These are phyloP conservation scores for Pulveroboletus ravenelii DNA, from an alignment of 768 basidiomycete species.

Conservation along the genomic window DNA sequence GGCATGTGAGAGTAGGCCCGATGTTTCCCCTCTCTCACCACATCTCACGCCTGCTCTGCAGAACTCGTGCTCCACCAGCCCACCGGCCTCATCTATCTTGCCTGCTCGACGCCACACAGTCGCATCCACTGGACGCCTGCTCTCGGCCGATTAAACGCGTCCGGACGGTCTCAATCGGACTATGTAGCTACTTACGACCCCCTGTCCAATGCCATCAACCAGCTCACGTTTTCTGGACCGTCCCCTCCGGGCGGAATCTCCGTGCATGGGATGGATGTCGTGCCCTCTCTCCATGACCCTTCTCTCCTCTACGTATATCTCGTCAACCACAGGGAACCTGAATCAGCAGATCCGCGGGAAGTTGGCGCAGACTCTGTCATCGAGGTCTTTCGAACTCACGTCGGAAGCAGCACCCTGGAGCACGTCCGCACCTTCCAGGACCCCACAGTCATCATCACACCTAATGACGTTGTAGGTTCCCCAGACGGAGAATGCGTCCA, in stretches of 20 bases:
- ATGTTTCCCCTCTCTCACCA: not conserved
- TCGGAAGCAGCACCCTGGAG: conserved; percentile 40
- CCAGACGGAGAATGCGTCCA: conserved; percentile 60
- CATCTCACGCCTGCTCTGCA: conserved; percentile 25
- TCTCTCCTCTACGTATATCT: conserved; percentile 57
- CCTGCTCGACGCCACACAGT: conserved; percentile 50
- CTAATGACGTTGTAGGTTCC: conserved; percentile 69
- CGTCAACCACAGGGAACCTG: conserved; percentile 65
- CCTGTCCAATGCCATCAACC: conserved; percentile 39
- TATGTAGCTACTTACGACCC: conserved; percentile 61
- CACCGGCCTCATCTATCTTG: conserved; percentile 54
- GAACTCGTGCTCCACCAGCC: conserved; percentile 58
- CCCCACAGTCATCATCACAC: conserved; percentile 47
- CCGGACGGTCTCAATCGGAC: conserved; percentile 41
- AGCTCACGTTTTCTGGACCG: conserved; percentile 41
- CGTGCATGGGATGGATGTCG: conserved; percentile 67
- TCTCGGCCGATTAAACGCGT: conserved; percentile 28
- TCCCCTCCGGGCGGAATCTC: conserved; percentile 40
- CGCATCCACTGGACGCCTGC: conserved; percentile 53
- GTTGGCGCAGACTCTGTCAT: conserved; percentile 69
- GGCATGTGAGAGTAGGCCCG: conserved; percentile 61
- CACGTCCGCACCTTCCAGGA: conserved; percentile 58
- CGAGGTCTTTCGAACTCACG: conserved; percentile 59
- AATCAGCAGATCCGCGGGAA: conserved; percentile 31
- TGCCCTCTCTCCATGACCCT: conserved; percentile 45